Conservation (phyloP, 1,284 basidiomycete species). For the Kalmanozyma brasiliensis region DNA sequence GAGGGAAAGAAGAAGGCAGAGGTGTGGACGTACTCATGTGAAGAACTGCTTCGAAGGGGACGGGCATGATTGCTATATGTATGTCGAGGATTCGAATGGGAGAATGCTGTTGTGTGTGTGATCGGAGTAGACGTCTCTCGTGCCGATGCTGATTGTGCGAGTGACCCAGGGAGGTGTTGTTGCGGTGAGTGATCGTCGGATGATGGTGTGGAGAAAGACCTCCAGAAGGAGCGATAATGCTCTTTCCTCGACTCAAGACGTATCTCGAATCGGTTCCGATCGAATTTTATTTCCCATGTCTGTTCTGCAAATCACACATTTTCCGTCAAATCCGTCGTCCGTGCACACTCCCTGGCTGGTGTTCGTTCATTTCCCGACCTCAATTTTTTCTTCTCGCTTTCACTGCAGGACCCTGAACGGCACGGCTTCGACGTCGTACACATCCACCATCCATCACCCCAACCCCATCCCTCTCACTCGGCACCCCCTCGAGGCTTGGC, state of each 20-base stretch:
- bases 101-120: not conserved
- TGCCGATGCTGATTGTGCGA: not conserved
- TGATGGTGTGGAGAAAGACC: slow-evolving; percentile 6
- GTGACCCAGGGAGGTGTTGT: not conserved
- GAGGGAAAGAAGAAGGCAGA: too few relatives aligned
- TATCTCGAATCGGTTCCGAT: slow-evolving; percentile 26
- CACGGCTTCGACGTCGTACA: not conserved
- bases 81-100: too few relatives aligned
- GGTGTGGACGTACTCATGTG: slow-evolving; percentile 57
- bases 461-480: not conserved
- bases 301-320: slow-evolving; percentile 1
- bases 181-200: not conserved
- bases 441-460: not conserved
- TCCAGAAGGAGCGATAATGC: not conserved
- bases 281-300: not conserved
- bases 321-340: not conserved
- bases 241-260: too few relatives aligned
- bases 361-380: not conserved
- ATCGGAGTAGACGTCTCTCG: too few relatives aligned
- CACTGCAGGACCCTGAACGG: slow-evolving; percentile 9
- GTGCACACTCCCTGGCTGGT: slow-evolving; percentile 11
- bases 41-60: slow-evolving; percentile 66
- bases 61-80: slow-evolving; percentile 66
- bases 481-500: not conserved
- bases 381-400: not conserved